Evolutionary conservation across 2,329 filamentous ascomycete genomes (phyloP), one percentile per base, ranked within the genome.

Genomic region (Teratosphaeria zuluensis): DNA sequence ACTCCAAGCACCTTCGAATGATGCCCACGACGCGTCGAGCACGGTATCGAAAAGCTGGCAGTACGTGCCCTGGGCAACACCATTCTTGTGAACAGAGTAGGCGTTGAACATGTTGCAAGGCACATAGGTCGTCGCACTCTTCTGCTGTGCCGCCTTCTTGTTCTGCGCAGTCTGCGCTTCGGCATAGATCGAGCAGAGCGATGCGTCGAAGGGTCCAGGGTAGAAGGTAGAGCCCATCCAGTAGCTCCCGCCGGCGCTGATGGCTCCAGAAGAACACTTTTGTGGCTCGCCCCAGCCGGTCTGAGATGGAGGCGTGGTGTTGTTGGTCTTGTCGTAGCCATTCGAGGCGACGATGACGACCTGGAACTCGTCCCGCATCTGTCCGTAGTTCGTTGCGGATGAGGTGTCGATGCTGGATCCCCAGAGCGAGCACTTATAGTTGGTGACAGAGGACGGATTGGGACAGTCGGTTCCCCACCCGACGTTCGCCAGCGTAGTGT

Each of bases 391-490:
- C 55, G 64, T 70, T 0, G 69, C 69, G 7, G 61, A 59, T 21
- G 63, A 61, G 35, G 66, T 63, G 28, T 68, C 64, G 58, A 75
- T 69, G 53, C 59, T 63, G 57, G 70, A 70, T 42, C 72, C 71
- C 70, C 70, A 74, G 33, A 75, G 68, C 7, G 72, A 70, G 66
- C 73, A 75, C 65, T 73, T 73, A 69, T 70, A 73, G 66, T 70
- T 72, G 59, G 72, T 73, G 57, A 72, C 70, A 14, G 70, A 70
- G 11, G 68, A 58, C 38, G 72, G 72, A 63, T 72, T 71, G 12
- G 72, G 69, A 68, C 73, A 75, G 59, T 64, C 35, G 8, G 35
- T 42, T 12, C 35, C 35, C 35, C 35, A 42, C 12, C 35, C 35
- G 35, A 42, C 35, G 35, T 42, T 42, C 4, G 35, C 35, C 11